A percentile compares a stretch with the other conserved stretches of the same genome.
These are phyloP conservation scores for Sporothrix curviconia DNA, from an alignment of 2,329 filamentous ascomycete genomes.

Conservation along the genomic window DNA sequence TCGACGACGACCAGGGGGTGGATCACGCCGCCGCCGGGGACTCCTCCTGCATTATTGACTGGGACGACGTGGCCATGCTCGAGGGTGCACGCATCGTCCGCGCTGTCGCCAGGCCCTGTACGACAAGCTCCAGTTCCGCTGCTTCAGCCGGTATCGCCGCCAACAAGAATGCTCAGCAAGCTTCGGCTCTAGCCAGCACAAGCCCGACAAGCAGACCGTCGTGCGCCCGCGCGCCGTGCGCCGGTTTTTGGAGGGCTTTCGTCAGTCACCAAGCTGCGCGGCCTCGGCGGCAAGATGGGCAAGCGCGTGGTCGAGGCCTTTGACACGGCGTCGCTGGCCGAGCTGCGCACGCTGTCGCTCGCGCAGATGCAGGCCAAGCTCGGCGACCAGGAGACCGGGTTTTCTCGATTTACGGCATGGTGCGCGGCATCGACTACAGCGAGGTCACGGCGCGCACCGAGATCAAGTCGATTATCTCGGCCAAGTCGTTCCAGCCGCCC, in stretches of 20 bases:
- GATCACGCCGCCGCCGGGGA: neutral
- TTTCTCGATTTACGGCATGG: constrained; percentile 74
- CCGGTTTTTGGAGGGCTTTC: constrained; percentile 78
- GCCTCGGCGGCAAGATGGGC: constrained; percentile 90
- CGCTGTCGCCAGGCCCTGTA: constrained; percentile 63
- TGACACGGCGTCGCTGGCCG: constrained; percentile 69
- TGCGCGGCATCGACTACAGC: constrained; percentile 78
- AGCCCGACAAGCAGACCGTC: constrained; percentile 92
- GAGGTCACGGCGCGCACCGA: constrained; percentile 87
- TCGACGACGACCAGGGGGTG: constrained; percentile 9
- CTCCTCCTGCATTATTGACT: constrained; percentile 74
- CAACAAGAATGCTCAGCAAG: constrained; percentile 93
- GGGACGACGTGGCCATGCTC: constrained; percentile 86
- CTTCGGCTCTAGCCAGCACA: constrained; percentile 84
- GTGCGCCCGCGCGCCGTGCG: constrained; percentile 76
- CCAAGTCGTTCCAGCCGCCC: constrained; percentile 85
- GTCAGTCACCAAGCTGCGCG: constrained; percentile 91
- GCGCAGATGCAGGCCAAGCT: constrained; percentile 72
- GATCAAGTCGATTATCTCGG: constrained; percentile 95
- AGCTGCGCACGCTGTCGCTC: constrained; percentile 64
- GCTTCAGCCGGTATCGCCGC: constrained; percentile 79
- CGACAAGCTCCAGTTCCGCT: constrained; percentile 74
- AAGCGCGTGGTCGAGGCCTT: constrained; percentile 79
- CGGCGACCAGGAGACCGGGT: constrained; percentile 72
- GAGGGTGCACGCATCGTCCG: constrained; percentile 86